Evolutionary conservation across 2,329 filamentous ascomycete genomes (phyloP), one percentile per base, ranked within the genome.

Genomic region (Hansfordia pulvinata): DNA sequence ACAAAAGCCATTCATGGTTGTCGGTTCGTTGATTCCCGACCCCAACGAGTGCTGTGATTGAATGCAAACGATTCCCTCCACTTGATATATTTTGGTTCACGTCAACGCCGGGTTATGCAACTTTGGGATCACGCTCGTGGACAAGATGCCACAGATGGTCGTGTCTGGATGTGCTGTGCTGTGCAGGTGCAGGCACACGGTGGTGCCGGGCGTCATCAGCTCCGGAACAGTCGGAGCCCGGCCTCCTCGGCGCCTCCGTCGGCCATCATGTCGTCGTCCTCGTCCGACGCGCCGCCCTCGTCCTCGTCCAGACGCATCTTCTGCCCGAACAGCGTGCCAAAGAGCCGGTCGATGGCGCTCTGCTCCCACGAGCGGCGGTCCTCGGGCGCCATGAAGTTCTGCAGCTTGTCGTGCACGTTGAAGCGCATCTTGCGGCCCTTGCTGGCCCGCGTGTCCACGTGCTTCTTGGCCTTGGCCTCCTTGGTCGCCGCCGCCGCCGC

Each of bases 351-450:
- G 32, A 84, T 72, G 29, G 86, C 84, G 32, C 71, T 67, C 38
- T 78, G 73, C 34, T 82, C 80, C 90, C 90, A 98, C 10, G 52
- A 54, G 4, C 78, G 66, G 28, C 82, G 64, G 47, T 93, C 81
- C 49, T 94, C 84, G 0, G 85, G 76, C 8, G 86, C 86, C 85
- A 94, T 94, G 47, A 96, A 96, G 52, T 94, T 94, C 57, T 93
- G 83, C 44, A 98, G 54, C 60, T 96, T 96, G 59, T 96, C 88
- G 47, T 96, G 86, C 23, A 94, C 84, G 10, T 82, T 90, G 54
- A 88, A 98, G 20, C 84, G 69, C 66, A 98, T 70, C 59, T 94
- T 94, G 26, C 90, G 65, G 5, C 90, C 90, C 55, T 96, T 96
- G 49, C 83, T 93, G 1, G 90, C 90, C 49, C 86, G 90, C 12